Conservation (phyloP, 1,139 yeast genomes). For the Candida glucosophila region DNA sequence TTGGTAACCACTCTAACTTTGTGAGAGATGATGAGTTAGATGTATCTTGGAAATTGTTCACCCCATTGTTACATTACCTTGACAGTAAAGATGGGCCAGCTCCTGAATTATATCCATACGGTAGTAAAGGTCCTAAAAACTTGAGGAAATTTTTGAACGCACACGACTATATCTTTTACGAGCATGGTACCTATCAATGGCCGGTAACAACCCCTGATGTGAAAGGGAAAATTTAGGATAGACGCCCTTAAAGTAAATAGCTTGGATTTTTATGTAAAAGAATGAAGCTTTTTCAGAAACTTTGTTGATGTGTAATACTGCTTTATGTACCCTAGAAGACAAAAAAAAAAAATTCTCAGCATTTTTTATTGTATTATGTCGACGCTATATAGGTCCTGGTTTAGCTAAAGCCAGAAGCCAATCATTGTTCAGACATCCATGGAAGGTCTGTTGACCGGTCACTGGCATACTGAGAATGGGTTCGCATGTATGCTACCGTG, state of each 20-base stretch:
- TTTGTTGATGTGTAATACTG: too few relatives aligned
- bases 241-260: neutral
- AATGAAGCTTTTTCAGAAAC: too few relatives aligned
- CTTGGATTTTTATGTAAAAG: neutral
- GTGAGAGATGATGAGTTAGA: constrained; percentile 98
- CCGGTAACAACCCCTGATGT: constrained; percentile 61
- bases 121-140: constrained; percentile 79
- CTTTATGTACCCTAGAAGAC: neutral
- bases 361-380: neutral
- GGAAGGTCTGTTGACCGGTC: constrained; percentile 72
- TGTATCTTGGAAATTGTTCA: constrained; percentile 84
- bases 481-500: constrained; percentile 82
- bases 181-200: constrained; percentile 66
- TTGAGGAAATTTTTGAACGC: constrained; percentile 52
- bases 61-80: constrained; percentile 76
- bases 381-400: neutral
- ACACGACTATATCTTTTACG: constrained; percentile 63
- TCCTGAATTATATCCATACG: constrained; percentile 71
- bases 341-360: neutral
- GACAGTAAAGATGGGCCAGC: constrained; percentile 62
- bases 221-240: constrained; percentile 19
- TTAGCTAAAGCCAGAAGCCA: constrained; percentile 1
- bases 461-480: constrained; percentile 75
- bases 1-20: constrained; percentile 93
- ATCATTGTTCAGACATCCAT: constrained; percentile 50